These are phyloP conservation scores for Parietichytrium sp. DNA, from an alignment of 108 stramenopile species.

Conservation along the genomic window DNA sequence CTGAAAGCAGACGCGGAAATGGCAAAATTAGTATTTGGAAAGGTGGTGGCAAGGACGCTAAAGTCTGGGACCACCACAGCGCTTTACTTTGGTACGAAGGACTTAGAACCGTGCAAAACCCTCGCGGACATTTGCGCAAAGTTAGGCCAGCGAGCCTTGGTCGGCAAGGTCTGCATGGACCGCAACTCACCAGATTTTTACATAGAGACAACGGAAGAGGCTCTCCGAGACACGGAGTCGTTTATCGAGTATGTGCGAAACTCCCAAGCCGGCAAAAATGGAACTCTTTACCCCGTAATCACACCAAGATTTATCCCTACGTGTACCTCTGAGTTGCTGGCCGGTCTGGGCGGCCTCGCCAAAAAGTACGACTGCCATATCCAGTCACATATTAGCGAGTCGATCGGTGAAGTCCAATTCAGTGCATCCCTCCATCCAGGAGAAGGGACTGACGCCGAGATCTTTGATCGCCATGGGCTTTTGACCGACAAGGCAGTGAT, in stretches of 20 bases:
- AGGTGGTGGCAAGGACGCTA: constrained; percentile 59
- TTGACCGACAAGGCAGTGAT: constrained; percentile 58
- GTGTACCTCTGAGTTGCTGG: constrained; percentile 65
- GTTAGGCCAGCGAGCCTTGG: constrained; percentile 66
- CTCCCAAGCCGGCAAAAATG: constrained; percentile 27
- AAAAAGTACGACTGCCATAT: constrained; percentile 57
- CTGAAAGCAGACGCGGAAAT: constrained; percentile 46
- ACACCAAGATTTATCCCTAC: constrained; percentile 73
- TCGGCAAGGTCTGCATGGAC: constrained; percentile 79
- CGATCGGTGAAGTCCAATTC: constrained; percentile 64
- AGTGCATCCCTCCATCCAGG: constrained; percentile 56
- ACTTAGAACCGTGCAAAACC: constrained; percentile 61
- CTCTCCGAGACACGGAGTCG: constrained; percentile 54
- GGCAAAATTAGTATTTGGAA: constrained; percentile 54
- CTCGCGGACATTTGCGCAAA: constrained; percentile 61
- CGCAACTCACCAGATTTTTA: constrained; percentile 65
- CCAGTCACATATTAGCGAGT: constrained; percentile 66
- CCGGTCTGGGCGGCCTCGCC: constrained; percentile 59
- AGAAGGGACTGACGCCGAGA: constrained; percentile 54
- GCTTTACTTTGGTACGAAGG: constrained; percentile 66
- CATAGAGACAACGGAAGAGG: constrained; percentile 59
- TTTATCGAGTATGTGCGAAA: constrained; percentile 62
- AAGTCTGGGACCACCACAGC: constrained; percentile 65
- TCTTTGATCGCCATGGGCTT: constrained; percentile 58
- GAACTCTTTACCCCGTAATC: constrained; percentile 58